These are phyloP conservation scores for Lolium perenne DNA, from an alignment of 176 grass and related monocot species.

Conservation along the genomic window DNA sequence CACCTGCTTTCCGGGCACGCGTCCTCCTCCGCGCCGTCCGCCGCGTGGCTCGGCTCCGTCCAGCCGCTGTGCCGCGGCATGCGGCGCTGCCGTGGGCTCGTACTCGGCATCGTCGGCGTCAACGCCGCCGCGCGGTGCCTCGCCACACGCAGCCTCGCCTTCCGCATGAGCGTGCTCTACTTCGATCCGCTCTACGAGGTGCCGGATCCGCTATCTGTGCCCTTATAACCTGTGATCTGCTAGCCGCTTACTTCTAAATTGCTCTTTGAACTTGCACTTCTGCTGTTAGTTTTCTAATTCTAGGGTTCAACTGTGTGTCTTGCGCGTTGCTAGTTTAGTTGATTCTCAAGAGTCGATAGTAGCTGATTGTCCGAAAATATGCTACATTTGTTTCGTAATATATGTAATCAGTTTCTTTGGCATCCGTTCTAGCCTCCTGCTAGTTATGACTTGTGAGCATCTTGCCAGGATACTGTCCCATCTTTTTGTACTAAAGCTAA, in stretches of 20 bases:
- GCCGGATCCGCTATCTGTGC: constrained; percentile 42
- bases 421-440: background rate
- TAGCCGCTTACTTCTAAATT: background rate
- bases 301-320: background rate
- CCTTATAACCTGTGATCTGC: constrained; percentile 31
- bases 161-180: constrained; percentile 90
- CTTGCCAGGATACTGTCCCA: background rate
- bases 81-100: constrained; percentile 85
- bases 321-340: constrained; percentile 3
- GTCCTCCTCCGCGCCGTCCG: constrained; percentile 47
- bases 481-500: background rate
- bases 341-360: background rate
- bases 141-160: constrained; percentile 88
- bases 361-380: background rate
- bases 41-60: constrained; percentile 82
- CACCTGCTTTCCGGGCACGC: constrained; percentile 81
- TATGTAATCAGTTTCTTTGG: background rate
- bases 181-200: constrained; percentile 89
- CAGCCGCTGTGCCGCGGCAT: constrained; percentile 87
- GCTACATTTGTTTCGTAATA: constrained; percentile 4
- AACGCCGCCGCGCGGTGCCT: constrained; percentile 83
- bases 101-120: constrained; percentile 75
- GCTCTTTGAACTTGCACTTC: background rate
- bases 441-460: background rate
- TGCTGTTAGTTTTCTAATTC: background rate